Percentiles rank a stretch among this genome's conserved stretches.
Conservation (phyloP, 345 rosid species). For the Salix suchowensis region DNA sequence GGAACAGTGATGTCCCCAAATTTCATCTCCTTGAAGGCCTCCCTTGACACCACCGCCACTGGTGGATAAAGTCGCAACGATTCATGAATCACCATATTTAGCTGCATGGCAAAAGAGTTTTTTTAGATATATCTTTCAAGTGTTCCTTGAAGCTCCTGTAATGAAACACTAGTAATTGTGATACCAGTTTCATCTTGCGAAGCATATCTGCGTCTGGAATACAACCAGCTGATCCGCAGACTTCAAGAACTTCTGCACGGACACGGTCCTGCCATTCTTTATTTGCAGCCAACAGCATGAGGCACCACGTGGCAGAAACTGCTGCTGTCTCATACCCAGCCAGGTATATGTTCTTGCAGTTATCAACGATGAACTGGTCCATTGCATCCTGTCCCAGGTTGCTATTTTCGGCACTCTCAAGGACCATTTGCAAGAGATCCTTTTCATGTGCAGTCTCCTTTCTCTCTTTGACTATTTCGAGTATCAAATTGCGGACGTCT, state of each 20-base stretch:
- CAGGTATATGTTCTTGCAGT: conserved; percentile 46
- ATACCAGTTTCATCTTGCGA: conserved; percentile 38
- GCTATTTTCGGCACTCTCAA: conserved; percentile 30
- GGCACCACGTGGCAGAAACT: conserved; percentile 38
- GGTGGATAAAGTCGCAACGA: conserved; percentile 48
- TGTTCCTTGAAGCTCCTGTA: too few species aligned
- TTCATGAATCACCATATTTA: conserved; percentile 47
- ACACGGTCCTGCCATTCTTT: conserved; percentile 47
- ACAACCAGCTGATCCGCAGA: conserved; percentile 12
- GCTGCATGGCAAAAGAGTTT: conserved; percentile 21
- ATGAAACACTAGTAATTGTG: too few species aligned
- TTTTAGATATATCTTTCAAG: too few species aligned
- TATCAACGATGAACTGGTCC: conserved; percentile 37
- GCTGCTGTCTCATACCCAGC: conserved; percentile 49
- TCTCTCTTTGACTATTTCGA: conserved; percentile 31
- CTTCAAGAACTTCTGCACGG: conserved; percentile 32
- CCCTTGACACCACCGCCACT: conserved; percentile 37
- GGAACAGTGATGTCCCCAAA: conserved; percentile 33
- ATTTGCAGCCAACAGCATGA: conserved; percentile 44
- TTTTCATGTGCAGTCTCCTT: conserved; percentile 13
- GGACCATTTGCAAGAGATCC: conserved; percentile 35
- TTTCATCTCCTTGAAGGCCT: conserved; percentile 42
- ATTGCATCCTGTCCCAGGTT: conserved; percentile 16
- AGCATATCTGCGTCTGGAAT: conserved; percentile 27
- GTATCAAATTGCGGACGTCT: conserved; percentile 24